Conservation (phyloP, 495 filamentous ascomycete species). For the Astrothelium macrocarpum region DNA sequence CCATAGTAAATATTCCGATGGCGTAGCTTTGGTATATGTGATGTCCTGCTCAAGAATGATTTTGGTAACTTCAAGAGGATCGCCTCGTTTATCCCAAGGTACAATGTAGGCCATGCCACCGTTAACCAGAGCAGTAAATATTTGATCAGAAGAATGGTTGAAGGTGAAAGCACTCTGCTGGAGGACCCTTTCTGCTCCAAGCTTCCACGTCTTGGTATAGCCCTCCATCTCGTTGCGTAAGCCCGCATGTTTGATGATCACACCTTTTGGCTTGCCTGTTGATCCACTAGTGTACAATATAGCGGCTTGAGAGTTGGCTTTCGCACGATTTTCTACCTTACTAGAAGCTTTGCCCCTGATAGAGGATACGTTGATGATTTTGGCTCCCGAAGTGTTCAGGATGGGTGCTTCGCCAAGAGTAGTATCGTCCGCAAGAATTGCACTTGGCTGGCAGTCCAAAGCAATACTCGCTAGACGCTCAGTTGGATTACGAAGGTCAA, state of each 20-base stretch:
- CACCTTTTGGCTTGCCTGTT: slow-evolving; percentile 14
- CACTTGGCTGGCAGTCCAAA: not conserved
- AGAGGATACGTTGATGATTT: not conserved
- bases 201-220: not conserved
- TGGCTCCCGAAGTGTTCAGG: not conserved
- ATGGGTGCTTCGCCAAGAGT: not conserved
- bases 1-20: slow-evolving; percentile 36
- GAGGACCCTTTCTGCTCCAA: slow-evolving; percentile 20
- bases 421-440: not conserved
- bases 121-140: slow-evolving; percentile 25
- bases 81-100: slow-evolving; percentile 7
- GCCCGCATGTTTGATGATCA: slow-evolving; percentile 16
- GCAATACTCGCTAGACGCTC: slow-evolving; percentile 29
- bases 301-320: not conserved
- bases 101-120: slow-evolving; percentile 30
- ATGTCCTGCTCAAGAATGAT: slow-evolving; percentile 30
- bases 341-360: not conserved
- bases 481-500: slow-evolving; percentile 37
- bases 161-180: slow-evolving; percentile 39
- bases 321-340: not conserved
- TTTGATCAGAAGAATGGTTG: slow-evolving; percentile 34
- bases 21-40: slow-evolving; percentile 34
- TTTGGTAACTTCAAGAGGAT: slow-evolving; percentile 1
- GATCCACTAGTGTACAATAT: slow-evolving; percentile 5
- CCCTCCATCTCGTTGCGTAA: not conserved